These are phyloP conservation scores for Canna indica DNA, from an alignment of 176 grass and related monocot species.

Conservation along the genomic window DNA sequence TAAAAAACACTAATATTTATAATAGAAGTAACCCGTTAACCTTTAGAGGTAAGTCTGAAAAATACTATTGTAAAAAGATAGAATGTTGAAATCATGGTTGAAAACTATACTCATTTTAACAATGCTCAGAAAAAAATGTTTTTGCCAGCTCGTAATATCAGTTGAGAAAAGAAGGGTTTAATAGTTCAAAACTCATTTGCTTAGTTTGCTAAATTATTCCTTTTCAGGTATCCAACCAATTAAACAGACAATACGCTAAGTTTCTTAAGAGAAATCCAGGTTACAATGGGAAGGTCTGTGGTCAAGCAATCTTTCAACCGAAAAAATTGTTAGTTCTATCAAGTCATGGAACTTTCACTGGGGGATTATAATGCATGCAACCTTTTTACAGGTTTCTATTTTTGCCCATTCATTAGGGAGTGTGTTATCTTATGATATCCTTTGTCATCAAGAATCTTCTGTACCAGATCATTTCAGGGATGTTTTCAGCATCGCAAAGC, in stretches of 20 bases:
- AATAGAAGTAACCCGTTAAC: too few species aligned
- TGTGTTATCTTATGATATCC: conserved; percentile 92
- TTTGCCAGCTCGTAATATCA: too few species aligned
- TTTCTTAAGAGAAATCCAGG: conserved; percentile 94
- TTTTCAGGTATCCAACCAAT: conserved; percentile 70
- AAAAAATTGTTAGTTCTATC: neutral
- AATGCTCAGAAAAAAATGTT: too few species aligned
- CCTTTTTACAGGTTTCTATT: conserved; percentile 58
- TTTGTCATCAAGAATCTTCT: conserved; percentile 84
- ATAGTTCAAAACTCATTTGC: neutral
- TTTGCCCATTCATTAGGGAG: conserved; percentile 94
- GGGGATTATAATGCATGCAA: conserved; percentile 7
- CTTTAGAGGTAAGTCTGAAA: too few species aligned
- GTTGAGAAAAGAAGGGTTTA: too few species aligned
- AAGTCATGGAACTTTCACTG: neutral
- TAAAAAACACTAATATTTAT: too few species aligned
- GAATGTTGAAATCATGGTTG: too few species aligned
- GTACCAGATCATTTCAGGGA: conserved; percentile 42
- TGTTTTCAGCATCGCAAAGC: conserved; percentile 2
- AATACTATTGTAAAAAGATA: too few species aligned
- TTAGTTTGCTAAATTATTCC: neutral
- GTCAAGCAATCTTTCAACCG: neutral
- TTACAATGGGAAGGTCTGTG: conserved; percentile 73
- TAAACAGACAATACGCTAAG: conserved; percentile 76
- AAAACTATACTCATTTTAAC: too few species aligned